phyloP scores from a whole-genome alignment of 495 filamentous ascomycete species.

The Tuber brumale region DNA sequence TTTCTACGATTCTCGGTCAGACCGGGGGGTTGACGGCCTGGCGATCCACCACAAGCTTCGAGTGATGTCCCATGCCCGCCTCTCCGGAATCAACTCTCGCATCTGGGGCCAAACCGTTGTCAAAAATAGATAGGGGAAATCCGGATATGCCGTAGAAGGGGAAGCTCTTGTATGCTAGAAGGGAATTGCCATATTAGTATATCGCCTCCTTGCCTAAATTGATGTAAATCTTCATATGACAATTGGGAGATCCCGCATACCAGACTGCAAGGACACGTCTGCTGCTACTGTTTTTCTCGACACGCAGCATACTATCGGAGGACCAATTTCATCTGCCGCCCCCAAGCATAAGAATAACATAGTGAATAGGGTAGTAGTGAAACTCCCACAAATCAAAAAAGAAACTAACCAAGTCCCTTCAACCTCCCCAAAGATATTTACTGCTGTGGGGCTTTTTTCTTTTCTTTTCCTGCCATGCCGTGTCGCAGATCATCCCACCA shows the following conservation, averaged over 20 bases:
- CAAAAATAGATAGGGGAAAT: not conserved
- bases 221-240: not conserved
- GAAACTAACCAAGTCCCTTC: too few species aligned
- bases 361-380: not conserved
- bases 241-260: not conserved
- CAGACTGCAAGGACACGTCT: not conserved
- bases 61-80: not conserved
- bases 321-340: not conserved
- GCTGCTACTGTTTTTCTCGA: not conserved
- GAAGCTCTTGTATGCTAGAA: not conserved
- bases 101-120: not conserved
- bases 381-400: not conserved
- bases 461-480: not conserved
- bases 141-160: not conserved
- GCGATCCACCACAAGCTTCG: not conserved
- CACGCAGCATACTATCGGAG: not conserved
- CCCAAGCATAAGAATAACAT: not conserved
- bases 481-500: not conserved
- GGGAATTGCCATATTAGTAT: not conserved
- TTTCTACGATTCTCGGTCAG: not conserved
- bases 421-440: too few species aligned
- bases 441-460: not conserved
- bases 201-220: not conserved
- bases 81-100: not conserved
- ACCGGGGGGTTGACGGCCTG: not conserved